Evolutionary conservation across 768 basidiomycete species (phyloP).

Genomic region (Panellus pusillus): DNA sequence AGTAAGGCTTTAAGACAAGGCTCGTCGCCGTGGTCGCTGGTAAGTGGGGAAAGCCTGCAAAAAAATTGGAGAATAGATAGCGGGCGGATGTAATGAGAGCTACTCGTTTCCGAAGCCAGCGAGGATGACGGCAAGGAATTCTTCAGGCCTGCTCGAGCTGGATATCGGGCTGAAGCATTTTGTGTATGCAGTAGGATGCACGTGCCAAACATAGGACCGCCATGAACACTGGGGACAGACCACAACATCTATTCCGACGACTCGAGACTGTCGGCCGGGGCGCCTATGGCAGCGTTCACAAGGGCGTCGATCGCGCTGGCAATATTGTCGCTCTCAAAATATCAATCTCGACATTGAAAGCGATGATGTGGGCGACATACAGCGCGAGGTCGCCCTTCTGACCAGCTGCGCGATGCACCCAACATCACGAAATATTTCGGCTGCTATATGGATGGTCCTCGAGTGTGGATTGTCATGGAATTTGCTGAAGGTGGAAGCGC

Average conservation of each 20-base stretch:
- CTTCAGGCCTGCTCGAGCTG: constrained; percentile 50
- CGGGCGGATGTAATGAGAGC: constrained; percentile 25
- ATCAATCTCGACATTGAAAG: constrained; percentile 97
- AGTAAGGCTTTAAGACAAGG: constrained; percentile 86
- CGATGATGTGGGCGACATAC: constrained; percentile 96
- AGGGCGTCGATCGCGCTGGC: constrained; percentile 81
- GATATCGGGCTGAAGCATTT: constrained; percentile 20
- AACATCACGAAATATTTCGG: constrained; percentile 96
- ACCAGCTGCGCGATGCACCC: constrained; percentile 87
- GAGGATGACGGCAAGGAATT: constrained; percentile 86
- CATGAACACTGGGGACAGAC: background rate
- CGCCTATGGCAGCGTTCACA: constrained; percentile 94
- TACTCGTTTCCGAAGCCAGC: constrained; percentile 94
- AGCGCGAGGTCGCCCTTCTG: constrained; percentile 91
- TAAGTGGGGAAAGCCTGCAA: constrained; percentile 69
- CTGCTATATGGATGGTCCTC: constrained; percentile 92
- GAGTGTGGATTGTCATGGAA: constrained; percentile 99
- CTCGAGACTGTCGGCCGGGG: constrained; percentile 95
- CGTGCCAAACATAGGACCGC: background rate
- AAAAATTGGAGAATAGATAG: constrained; percentile 3
- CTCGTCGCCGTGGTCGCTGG: constrained; percentile 75
- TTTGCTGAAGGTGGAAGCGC: constrained; percentile 95
- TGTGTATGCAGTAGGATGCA: background rate
- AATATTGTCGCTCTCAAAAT: constrained; percentile 94
- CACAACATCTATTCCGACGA: constrained; percentile 76